Conservation (phyloP, 805 yeast genomes). For the Kodamaea laetipori region DNA sequence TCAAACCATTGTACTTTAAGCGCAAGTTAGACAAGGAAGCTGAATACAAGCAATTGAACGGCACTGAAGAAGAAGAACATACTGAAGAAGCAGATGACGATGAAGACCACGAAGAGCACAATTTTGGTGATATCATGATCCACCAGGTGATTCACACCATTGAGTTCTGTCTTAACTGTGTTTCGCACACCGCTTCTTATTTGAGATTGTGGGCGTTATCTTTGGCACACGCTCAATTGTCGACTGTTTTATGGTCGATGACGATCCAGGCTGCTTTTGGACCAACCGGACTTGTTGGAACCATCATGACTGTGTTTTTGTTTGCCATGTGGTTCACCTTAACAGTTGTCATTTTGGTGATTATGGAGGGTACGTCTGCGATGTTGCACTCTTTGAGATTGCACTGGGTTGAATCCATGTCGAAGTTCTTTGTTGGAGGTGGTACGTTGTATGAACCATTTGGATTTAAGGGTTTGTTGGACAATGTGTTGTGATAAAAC, state of each 20-base stretch:
- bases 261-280: constrained; percentile 67
- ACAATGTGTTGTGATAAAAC: constrained; percentile 14
- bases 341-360: constrained; percentile 67
- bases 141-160: constrained; percentile 82
- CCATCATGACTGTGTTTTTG: constrained; percentile 56
- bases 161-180: constrained; percentile 78
- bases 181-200: constrained; percentile 78
- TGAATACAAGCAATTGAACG: constrained; percentile 23
- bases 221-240: constrained; percentile 76
- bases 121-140: constrained; percentile 68
- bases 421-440: constrained; percentile 77
- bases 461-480: constrained; percentile 19
- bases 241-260: constrained; percentile 76
- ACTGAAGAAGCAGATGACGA: constrained; percentile 38
- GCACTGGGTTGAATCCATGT: constrained; percentile 85
- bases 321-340: constrained; percentile 77
- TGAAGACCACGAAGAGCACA: constrained; percentile 35
- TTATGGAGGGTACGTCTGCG: constrained; percentile 86
- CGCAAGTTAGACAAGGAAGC: constrained; percentile 37
- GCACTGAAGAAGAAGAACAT: constrained; percentile 18
- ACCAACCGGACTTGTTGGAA: constrained; percentile 54
- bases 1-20: constrained; percentile 58
- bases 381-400: constrained; percentile 76
- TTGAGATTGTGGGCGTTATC: constrained; percentile 79
- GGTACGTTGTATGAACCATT: constrained; percentile 71